Conservation (phyloP, 495 filamentous ascomycete species). For the Sporormia fimetaria region DNA sequence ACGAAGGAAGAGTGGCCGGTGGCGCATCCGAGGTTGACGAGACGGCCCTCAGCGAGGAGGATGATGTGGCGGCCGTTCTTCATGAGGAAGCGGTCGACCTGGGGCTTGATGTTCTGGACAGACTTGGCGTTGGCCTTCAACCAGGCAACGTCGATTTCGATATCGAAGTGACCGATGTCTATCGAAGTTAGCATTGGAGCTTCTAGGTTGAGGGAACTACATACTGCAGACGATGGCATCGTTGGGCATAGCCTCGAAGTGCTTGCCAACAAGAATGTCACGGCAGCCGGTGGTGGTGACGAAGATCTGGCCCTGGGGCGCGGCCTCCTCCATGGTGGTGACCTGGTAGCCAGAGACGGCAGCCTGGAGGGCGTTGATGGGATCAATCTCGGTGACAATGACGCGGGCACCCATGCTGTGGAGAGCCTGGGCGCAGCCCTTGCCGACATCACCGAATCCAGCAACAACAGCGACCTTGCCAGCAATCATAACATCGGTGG, state of each 20-base stretch:
- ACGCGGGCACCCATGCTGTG: slow-evolving; percentile 96
- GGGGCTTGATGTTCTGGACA: slow-evolving; percentile 97
- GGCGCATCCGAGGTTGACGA: slow-evolving; percentile 97
- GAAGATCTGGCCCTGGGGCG: slow-evolving; percentile 83
- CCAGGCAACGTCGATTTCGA: slow-evolving; percentile 99
- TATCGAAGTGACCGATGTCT: slow-evolving; percentile 99
- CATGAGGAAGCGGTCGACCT: slow-evolving; percentile 97
- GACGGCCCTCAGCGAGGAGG: slow-evolving; percentile 93
- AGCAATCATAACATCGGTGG: slow-evolving; percentile 99
- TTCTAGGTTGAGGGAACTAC: slow-evolving; percentile 29
- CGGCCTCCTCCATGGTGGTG: slow-evolving; percentile 94
- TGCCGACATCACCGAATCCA: slow-evolving; percentile 97
- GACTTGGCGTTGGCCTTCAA: slow-evolving; percentile 89
- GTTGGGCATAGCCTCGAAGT: slow-evolving; percentile 97
- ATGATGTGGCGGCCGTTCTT: slow-evolving; percentile 91
- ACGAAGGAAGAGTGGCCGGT: slow-evolving; percentile 99
- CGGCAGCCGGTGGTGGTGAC: slow-evolving; percentile 99
- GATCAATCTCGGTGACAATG: slow-evolving; percentile 92
- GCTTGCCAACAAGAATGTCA: slow-evolving; percentile 81
- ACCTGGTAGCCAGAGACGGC: slow-evolving; percentile 96
- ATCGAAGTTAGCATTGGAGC: not conserved
- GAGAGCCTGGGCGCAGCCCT: slow-evolving; percentile 93
- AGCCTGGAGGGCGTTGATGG: slow-evolving; percentile 98
- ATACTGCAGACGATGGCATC: slow-evolving; percentile 98
- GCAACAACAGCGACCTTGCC: slow-evolving; percentile 96